These are phyloP conservation scores for Cadophora luteo-olivacea DNA, from an alignment of 2,329 filamentous ascomycete genomes.

Conservation along the genomic window DNA sequence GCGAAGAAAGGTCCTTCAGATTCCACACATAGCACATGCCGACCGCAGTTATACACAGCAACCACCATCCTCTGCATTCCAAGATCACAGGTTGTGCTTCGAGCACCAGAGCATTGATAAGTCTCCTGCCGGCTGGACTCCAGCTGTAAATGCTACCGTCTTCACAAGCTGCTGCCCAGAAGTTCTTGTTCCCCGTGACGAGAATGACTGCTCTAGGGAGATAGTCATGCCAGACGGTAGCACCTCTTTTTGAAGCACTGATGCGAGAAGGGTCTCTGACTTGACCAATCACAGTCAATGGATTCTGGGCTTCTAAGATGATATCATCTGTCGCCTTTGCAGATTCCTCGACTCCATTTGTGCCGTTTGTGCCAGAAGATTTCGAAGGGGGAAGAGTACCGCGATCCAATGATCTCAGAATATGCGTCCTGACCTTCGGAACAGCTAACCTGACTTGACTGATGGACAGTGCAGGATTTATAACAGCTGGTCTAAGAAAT, in stretches of 20 bases:
- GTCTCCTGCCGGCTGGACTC: constrained; percentile 87
- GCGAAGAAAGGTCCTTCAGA: constrained; percentile 79
- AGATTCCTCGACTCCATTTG: constrained; percentile 60
- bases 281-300: constrained; percentile 63
- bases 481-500: constrained; percentile 84
- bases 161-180: constrained; percentile 93
- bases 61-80: constrained; percentile 87
- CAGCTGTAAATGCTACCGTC: constrained; percentile 90
- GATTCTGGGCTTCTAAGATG: constrained; percentile 89
- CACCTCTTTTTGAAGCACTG: constrained; percentile 79
- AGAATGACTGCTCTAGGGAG: constrained; percentile 86
- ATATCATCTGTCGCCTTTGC: constrained; percentile 70
- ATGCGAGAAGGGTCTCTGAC: constrained; percentile 84
- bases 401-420: constrained; percentile 80
- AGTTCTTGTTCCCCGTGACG: constrained; percentile 85
- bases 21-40: constrained; percentile 96
- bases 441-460: constrained; percentile 88
- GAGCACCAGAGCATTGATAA: constrained; percentile 83
- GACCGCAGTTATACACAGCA: constrained; percentile 86
- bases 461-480: constrained; percentile 81
- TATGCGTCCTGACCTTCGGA: constrained; percentile 82
- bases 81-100: constrained; percentile 95
- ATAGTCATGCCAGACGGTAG: constrained; percentile 91
- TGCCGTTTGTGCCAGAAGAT: constrained; percentile 43
- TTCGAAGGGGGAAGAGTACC: constrained; percentile 54